phyloP scores from a whole-genome alignment of 176 grass and related monocot species.

The Elymus sibiricus region DNA sequence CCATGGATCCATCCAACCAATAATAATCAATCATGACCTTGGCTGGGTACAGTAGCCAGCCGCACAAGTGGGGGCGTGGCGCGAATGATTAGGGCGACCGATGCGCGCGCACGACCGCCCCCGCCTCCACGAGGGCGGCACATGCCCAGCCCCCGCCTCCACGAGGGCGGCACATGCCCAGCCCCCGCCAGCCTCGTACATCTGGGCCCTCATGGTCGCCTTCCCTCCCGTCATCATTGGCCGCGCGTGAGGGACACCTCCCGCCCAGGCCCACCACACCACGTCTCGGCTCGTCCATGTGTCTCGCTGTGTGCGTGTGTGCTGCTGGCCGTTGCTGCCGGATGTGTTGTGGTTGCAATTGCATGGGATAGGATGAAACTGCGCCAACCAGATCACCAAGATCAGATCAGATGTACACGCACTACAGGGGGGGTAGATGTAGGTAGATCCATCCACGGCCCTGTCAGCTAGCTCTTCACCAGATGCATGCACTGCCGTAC shows the following conservation, averaged over 20 bases:
- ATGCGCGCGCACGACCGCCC: not conserved
- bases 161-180: constrained; percentile 44
- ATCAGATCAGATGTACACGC: too few relatives aligned
- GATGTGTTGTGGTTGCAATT: not conserved
- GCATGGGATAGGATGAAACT: not conserved
- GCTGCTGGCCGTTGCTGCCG: too few relatives aligned
- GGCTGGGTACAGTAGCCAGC: not conserved
- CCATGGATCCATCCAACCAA: not conserved
- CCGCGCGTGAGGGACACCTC: constrained; percentile 45
- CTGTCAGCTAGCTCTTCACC: not conserved
- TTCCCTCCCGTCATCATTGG: constrained; percentile 1
- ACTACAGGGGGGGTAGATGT: too few relatives aligned
- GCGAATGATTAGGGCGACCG: not conserved
- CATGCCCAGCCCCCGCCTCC: constrained; percentile 22
- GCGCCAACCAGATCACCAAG: not conserved
- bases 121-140: constrained; percentile 30
- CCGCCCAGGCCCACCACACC: not conserved
- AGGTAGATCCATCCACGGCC: not conserved
- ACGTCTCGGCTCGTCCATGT: too few relatives aligned
- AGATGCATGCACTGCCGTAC: not conserved
- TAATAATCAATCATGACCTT: constrained; percentile 16
- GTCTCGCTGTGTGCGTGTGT: too few relatives aligned
- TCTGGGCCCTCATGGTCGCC: constrained; percentile 9
- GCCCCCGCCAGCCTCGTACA: constrained; percentile 22
- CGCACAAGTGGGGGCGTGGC: constrained; percentile 1